Conservation (phyloP, 768 basidiomycete species). For the Tricholoma terreum region DNA sequence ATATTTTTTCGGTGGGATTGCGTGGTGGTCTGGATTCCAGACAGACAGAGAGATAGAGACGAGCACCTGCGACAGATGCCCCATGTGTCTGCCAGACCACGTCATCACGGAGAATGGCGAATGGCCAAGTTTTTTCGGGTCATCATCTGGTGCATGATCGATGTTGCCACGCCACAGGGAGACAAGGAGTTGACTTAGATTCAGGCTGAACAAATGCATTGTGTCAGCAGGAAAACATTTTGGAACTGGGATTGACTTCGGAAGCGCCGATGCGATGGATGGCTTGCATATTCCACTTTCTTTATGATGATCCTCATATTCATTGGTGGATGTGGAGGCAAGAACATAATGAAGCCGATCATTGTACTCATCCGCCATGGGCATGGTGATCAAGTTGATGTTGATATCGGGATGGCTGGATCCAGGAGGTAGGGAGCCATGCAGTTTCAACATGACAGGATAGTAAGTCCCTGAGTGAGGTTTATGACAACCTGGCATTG, state of each 20-base stretch:
- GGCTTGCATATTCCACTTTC: background rate
- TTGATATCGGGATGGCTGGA: background rate
- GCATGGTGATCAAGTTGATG: background rate
- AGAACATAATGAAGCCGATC: background rate
- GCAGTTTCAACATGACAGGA: background rate
- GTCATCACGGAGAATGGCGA: slow-evolving; percentile 7
- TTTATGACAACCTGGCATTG: background rate
- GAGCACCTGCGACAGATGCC: no score
- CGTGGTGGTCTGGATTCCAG: slow-evolving; percentile 21
- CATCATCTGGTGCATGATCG: slow-evolving; percentile 7
- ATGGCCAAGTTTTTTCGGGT: background rate
- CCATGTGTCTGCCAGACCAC: no score
- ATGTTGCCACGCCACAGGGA: slow-evolving; percentile 23
- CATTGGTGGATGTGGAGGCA: background rate
- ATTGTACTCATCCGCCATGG: background rate
- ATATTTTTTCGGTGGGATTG: background rate
- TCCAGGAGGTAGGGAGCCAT: no score
- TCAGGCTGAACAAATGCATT: background rate
- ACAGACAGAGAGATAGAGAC: background rate
- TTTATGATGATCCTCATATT: background rate
- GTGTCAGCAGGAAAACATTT: background rate
- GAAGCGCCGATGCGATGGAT: background rate
- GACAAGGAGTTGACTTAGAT: slow-evolving; percentile 8
- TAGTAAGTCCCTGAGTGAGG: background rate
- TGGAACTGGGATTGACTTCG: background rate